These are phyloP conservation scores for Tulasnella sp. DNA, from an alignment of 768 basidiomycete species.

Conservation along the genomic window DNA sequence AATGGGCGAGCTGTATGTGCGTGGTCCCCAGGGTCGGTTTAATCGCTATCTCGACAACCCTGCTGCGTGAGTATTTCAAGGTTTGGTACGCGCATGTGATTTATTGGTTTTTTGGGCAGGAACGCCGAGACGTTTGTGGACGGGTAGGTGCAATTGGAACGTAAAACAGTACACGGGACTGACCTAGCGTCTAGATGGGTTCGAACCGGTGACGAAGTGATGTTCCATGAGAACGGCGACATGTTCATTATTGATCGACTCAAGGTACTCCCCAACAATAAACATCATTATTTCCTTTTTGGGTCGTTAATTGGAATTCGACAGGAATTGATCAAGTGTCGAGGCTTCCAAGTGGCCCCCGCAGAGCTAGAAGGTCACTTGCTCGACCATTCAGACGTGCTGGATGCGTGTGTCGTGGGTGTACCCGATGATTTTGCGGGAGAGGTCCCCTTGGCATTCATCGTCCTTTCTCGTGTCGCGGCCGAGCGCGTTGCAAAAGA, in stretches of 20 bases:
- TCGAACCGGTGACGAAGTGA: constrained; percentile 53
- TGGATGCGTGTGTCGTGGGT: constrained; percentile 48
- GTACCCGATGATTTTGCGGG: constrained; percentile 53
- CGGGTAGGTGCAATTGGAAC: not conserved
- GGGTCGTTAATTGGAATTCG: not conserved
- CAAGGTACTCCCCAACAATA: constrained; percentile 32
- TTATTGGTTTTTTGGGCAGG: constrained; percentile 1
- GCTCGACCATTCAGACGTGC: constrained; percentile 46
- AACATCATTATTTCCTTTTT: not conserved
- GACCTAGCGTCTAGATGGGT: constrained; percentile 37
- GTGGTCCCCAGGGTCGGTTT: constrained; percentile 17
- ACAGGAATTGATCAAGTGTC: constrained; percentile 23
- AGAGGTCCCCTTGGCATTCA: constrained; percentile 58
- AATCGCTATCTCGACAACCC: constrained; percentile 16
- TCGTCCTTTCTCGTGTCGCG: constrained; percentile 37
- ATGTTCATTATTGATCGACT: constrained; percentile 51
- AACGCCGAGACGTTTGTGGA: constrained; percentile 17
- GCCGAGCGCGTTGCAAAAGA: constrained; percentile 30
- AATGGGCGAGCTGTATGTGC: constrained; percentile 16
- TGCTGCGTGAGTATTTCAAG: constrained; percentile 12
- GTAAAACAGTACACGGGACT: not conserved
- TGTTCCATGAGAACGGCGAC: constrained; percentile 41
- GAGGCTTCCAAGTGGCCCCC: constrained; percentile 61
- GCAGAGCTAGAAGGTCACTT: constrained; percentile 41
- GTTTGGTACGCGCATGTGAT: not conserved